Evolutionary conservation across 306 rosid genomes (phyloP).

Genomic region (Citrullus mucosospermus): DNA sequence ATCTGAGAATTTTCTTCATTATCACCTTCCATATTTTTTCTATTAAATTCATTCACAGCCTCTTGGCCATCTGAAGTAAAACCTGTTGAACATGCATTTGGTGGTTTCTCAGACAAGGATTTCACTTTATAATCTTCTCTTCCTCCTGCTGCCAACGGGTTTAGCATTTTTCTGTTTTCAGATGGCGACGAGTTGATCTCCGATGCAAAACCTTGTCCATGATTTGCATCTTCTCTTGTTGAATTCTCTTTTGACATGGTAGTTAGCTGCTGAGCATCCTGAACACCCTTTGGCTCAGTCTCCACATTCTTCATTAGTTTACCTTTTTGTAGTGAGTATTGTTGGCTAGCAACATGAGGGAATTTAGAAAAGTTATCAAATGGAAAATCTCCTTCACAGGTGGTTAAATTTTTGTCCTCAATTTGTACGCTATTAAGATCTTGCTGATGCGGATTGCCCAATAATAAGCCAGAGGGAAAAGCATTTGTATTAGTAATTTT

Average conservation of each 20-base stretch:
- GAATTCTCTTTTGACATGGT: constrained; percentile 18
- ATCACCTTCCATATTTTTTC: constrained; percentile 13
- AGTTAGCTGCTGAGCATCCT: constrained; percentile 16
- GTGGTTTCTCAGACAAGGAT: constrained; percentile 12
- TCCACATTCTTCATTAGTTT: constrained; percentile 23
- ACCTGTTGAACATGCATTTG: constrained; percentile 16
- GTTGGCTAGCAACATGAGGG: constrained; percentile 16
- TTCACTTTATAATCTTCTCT: constrained; percentile 23
- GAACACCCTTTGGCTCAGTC: constrained; percentile 16
- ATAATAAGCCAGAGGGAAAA: constrained; percentile 18
- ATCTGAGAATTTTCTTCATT: constrained; percentile 17
- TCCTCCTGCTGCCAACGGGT: constrained; percentile 21
- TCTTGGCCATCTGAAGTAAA: constrained; percentile 17
- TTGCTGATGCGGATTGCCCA: constrained; percentile 20
- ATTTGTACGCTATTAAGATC: constrained; percentile 14
- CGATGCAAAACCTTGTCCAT: constrained; percentile 18
- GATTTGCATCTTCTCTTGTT: constrained; percentile 12
- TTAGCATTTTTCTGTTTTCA: constrained; percentile 15
- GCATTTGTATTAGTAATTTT: constrained; percentile 21
- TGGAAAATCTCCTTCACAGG: constrained; percentile 17
- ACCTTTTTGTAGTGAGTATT: constrained; percentile 18
- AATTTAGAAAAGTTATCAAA: constrained; percentile 13
- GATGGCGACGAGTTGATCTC: constrained; percentile 7
- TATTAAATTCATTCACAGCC: constrained; percentile 18
- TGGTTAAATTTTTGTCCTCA: constrained; percentile 10